A percentile compares a stretch with the other conserved stretches of the same genome.
These are phyloP conservation scores for Saccharomycopsis fodiens DNA, from an alignment of 805 yeast species.

Conservation along the genomic window DNA sequence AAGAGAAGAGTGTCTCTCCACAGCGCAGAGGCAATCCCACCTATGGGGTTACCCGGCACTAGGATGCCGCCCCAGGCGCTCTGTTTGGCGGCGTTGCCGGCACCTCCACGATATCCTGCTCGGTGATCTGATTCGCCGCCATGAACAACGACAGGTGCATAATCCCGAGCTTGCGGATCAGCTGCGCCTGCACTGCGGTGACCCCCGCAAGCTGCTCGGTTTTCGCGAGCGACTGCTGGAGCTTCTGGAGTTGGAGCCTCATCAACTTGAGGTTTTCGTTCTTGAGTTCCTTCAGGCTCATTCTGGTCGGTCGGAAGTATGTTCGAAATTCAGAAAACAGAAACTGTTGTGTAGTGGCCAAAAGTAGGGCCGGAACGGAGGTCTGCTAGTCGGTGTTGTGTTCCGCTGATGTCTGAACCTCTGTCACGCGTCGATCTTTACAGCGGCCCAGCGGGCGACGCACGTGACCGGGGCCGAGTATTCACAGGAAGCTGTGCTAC, in stretches of 20 bases:
- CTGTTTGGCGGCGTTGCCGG: background rate
- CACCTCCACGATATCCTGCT: constrained; percentile 10
- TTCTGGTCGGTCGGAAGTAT: no score
- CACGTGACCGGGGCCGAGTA: no score
- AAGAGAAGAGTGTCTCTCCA: background rate
- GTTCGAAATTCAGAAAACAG: no score
- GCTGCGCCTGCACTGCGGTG: constrained; percentile 12
- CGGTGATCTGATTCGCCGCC: constrained; percentile 18
- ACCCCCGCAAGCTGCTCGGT: constrained; percentile 10
- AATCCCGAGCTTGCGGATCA: constrained; percentile 13
- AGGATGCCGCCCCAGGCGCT: background rate
- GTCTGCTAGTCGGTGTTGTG: no score
- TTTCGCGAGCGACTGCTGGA: constrained; percentile 6
- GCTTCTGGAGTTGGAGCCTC: constrained; percentile 5
- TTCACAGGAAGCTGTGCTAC: no score
- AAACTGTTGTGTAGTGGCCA: no score
- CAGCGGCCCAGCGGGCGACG: no score
- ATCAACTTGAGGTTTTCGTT: constrained; percentile 12
- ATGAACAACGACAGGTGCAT: constrained; percentile 17
- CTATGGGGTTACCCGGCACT: background rate
- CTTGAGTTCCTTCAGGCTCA: constrained; percentile 4
- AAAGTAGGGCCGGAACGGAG: no score
- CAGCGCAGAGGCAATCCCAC: background rate
- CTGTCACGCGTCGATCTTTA: no score
- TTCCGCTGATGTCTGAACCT: no score